Conservation (phyloP, 805 yeast genomes). For the Priceomyces castillae region DNA sequence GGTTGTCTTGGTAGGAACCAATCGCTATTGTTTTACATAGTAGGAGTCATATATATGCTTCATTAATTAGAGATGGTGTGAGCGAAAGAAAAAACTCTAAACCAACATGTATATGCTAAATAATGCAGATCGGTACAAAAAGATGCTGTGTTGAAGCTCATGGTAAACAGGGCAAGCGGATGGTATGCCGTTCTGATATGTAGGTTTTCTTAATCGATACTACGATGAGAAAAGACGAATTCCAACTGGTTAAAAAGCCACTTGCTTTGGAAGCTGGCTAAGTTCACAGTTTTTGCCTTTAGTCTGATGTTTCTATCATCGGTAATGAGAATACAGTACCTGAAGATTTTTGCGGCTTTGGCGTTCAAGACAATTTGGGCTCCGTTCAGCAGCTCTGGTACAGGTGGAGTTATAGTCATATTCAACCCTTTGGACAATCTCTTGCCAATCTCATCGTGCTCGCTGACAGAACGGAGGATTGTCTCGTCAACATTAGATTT, state of each 20-base stretch:
- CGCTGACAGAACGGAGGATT: conserved; percentile 50
- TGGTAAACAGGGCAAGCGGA: not conserved
- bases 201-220: conserved; percentile 42
- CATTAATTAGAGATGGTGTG: not conserved
- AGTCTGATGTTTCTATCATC: conserved; percentile 73
- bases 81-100: not conserved
- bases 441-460: conserved; percentile 40
- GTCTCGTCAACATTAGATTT: conserved; percentile 69
- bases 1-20: too few species aligned
- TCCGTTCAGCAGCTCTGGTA: conserved; percentile 5
- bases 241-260: conserved; percentile 60
- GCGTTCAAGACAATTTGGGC: conserved; percentile 18
- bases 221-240: conserved; percentile 43
- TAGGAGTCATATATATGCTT: not conserved
- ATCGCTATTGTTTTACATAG: too few species aligned
- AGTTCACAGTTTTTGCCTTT: conserved; percentile 58
- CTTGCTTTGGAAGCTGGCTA: conserved; percentile 53
- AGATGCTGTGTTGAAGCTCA: not conserved
- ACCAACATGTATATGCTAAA: not conserved
- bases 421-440: conserved; percentile 41
- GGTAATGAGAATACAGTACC: conserved; percentile 62
- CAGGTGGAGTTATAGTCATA: conserved; percentile 13
- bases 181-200: not conserved
- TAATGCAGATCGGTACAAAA: not conserved
- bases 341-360: conserved; percentile 44